Percentiles rank a stretch among this genome's conserved stretches.
Evolutionary conservation across 805 yeast genomes (phyloP).

Genomic region (Candida patagonica): DNA sequence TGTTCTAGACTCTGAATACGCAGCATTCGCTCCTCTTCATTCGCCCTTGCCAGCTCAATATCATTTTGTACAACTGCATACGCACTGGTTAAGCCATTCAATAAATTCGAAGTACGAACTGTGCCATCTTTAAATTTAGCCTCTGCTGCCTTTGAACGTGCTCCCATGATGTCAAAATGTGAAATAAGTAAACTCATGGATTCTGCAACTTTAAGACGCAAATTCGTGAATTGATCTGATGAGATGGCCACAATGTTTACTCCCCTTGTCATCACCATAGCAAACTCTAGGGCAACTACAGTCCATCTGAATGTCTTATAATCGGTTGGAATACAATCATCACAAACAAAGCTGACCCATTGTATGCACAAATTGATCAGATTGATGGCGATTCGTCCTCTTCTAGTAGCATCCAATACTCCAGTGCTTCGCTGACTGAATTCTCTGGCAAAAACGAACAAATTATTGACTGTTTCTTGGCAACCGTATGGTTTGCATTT

Average conservation of each 20-base stretch:
- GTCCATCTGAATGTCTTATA: conserved; percentile 92
- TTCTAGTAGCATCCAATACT: conserved; percentile 52
- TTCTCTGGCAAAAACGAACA: conserved; percentile 72
- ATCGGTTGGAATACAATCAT: conserved; percentile 91
- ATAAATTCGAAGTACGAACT: conserved; percentile 18
- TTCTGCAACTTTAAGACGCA: conserved; percentile 80
- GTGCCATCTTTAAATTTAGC: conserved; percentile 33
- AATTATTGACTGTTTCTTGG: conserved; percentile 67
- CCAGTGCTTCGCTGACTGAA: conserved; percentile 64
- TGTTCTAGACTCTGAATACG: conserved; percentile 58
- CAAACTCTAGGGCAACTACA: conserved; percentile 89
- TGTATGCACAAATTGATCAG: conserved; percentile 70
- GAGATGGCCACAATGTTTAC: conserved; percentile 75
- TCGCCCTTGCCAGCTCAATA: conserved; percentile 43
- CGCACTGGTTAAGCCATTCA: conserved; percentile 14
- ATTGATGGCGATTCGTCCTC: conserved; percentile 59
- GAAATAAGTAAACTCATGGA: conserved; percentile 90
- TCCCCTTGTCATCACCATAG: conserved; percentile 89
- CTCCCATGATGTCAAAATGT: conserved; percentile 98
- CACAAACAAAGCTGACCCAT: conserved; percentile 89
- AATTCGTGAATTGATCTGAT: conserved; percentile 60
- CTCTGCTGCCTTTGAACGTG: conserved; percentile 65
- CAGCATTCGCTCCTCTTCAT: conserved; percentile 59
- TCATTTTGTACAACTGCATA: conserved; percentile 41
- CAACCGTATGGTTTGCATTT: conserved; percentile 51